These are phyloP conservation scores for Dalbergia oliveri DNA, from an alignment of 306 rosid species.

Conservation along the genomic window DNA sequence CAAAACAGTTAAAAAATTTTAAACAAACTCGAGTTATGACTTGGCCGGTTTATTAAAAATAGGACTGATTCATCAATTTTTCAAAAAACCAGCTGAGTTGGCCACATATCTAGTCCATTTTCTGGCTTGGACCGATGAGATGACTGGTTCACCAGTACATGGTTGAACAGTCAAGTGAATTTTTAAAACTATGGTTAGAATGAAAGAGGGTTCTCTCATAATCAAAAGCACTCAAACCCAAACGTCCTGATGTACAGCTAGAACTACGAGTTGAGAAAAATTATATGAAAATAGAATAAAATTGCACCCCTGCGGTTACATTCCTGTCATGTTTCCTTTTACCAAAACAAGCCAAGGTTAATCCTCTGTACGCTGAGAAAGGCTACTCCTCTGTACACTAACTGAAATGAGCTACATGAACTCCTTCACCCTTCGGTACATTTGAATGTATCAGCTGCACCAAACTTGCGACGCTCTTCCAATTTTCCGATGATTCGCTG, in stretches of 20 bases:
- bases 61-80: no score
- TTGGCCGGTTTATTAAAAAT: no score
- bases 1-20: no score
- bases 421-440: conserved; percentile 27
- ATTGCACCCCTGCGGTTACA: not conserved
- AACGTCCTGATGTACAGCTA: not conserved
- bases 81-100: no score
- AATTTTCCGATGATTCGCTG: conserved; percentile 41
- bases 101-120: no score
- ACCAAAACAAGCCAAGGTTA: not conserved
- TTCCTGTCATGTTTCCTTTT: not conserved
- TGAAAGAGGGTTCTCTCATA: not conserved
- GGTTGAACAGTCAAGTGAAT: no score
- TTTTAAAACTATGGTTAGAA: not conserved
- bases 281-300: conserved; percentile 34
- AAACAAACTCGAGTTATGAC: no score
- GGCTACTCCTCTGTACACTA: conserved; percentile 30
- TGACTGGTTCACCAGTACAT: no score
- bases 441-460: conserved; percentile 82
- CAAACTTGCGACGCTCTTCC: conserved; percentile 75
- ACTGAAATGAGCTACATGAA: conserved; percentile 59
- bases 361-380: no score
- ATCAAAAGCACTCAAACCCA: conserved; percentile 19
- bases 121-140: no score
- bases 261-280: not conserved